These are phyloP conservation scores for Podosphaera fusca DNA, from an alignment of 2,329 filamentous ascomycete species.

Conservation along the genomic window DNA sequence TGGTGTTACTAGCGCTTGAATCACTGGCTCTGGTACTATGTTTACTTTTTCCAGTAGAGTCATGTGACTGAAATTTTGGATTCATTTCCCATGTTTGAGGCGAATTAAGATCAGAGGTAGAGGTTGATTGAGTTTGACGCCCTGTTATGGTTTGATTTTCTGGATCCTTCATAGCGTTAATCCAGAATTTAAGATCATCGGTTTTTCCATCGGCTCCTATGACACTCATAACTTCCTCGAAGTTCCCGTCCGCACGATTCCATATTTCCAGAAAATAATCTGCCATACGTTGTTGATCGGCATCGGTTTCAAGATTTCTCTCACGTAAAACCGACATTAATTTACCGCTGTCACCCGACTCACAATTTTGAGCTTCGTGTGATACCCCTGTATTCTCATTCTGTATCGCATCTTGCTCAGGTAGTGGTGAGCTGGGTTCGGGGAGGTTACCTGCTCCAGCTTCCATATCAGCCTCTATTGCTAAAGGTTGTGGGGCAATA, in stretches of 20 bases:
- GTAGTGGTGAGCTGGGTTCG: slow-evolving; percentile 8
- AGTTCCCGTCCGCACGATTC: slow-evolving; percentile 34
- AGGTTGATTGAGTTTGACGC: background rate
- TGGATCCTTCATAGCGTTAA: slow-evolving; percentile 25
- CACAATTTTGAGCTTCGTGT: slow-evolving; percentile 2
- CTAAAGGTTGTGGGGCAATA: slow-evolving; percentile 3
- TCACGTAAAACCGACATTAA: too few species aligned
- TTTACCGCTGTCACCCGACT: background rate
- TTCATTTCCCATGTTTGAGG: background rate
- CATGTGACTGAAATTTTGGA: background rate
- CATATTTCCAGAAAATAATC: slow-evolving; percentile 31
- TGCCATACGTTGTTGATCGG: slow-evolving; percentile 12
- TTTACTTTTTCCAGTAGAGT: background rate
- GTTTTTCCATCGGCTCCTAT: slow-evolving; percentile 36
- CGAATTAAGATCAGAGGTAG: background rate
- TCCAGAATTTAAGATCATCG: slow-evolving; percentile 34
- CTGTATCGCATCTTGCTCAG: slow-evolving; percentile 9
- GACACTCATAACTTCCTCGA: slow-evolving; percentile 32
- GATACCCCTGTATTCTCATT: slow-evolving; percentile 6
- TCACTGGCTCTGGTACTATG: background rate
- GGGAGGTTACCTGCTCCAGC: background rate
- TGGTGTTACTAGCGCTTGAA: background rate
- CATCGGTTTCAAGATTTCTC: slow-evolving; percentile 6
- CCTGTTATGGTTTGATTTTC: slow-evolving; percentile 1
- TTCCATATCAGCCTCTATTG: slow-evolving; percentile 4